Percentiles rank a stretch among this genome's conserved stretches.
phyloP scores from a whole-genome alignment of 306 rosid genomes.

The Oxytropis ochrocephala region DNA sequence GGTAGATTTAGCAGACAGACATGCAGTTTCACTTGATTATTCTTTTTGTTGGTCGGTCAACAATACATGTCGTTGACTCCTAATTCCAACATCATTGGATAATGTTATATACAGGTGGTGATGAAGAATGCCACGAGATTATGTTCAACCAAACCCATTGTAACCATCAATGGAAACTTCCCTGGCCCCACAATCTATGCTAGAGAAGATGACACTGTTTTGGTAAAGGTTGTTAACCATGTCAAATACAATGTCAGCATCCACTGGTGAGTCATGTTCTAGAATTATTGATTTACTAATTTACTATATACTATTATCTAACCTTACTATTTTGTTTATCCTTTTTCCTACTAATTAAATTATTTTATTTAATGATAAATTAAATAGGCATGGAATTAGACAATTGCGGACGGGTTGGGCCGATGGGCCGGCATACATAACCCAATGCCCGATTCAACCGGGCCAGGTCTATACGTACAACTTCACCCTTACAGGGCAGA shows the following conservation, averaged over 20 bases:
- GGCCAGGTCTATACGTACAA: conserved; percentile 56
- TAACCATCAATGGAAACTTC: conserved; percentile 38
- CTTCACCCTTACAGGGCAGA: conserved; percentile 79
- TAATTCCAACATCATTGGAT: conserved; percentile 25
- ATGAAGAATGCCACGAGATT: conserved; percentile 42
- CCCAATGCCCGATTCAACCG: conserved; percentile 86
- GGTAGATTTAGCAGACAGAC: background rate
- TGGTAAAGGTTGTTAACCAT: conserved; percentile 51
- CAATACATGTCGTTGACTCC: conserved; percentile 38
- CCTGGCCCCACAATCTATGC: conserved; percentile 53
- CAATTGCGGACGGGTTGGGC: conserved; percentile 84
- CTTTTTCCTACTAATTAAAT: background rate
- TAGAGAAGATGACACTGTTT: conserved; percentile 44
- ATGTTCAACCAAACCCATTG: conserved; percentile 47
- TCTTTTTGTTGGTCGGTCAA: conserved; percentile 47
- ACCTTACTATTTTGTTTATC: background rate
- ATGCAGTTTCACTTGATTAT: background rate
- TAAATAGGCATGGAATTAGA: conserved; percentile 71
- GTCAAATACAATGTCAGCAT: conserved; percentile 80
- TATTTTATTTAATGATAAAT: background rate
- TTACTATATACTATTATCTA: background rate
- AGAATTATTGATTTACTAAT: background rate
- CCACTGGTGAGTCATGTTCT: conserved; percentile 65
- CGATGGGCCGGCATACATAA: conserved; percentile 87
- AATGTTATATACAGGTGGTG: conserved; percentile 30